A percentile compares a stretch with the other conserved stretches of the same genome.
Conservation (phyloP, 164 flowering plant genomes). For the Cinnamomum micranthum region DNA sequence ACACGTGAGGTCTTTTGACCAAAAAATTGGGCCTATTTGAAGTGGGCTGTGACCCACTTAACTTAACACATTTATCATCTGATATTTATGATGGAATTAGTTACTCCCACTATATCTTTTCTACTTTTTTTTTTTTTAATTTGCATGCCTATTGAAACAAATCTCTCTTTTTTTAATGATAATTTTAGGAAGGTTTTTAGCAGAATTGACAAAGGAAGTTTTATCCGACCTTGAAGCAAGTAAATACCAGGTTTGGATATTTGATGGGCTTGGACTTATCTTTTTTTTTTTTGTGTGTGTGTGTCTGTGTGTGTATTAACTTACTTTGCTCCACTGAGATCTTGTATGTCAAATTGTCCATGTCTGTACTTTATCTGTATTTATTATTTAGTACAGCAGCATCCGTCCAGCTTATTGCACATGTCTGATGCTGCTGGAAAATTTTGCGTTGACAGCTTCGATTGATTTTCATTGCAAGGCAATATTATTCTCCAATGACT, state of each 20-base stretch:
- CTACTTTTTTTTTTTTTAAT: neutral
- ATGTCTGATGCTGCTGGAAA: no score
- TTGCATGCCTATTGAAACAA: neutral
- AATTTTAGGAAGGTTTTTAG: conserved; percentile 82
- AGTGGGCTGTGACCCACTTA: no score
- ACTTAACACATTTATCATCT: no score
- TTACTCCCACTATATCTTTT: neutral
- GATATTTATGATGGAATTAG: neutral
- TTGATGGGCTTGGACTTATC: neutral
- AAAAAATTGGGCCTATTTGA: no score
- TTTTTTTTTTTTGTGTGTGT: neutral
- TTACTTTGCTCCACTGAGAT: neutral
- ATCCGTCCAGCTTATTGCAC: no score
- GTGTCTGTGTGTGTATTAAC: no score
- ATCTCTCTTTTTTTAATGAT: neutral
- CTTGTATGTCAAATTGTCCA: neutral
- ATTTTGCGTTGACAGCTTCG: no score
- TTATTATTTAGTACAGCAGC: no score
- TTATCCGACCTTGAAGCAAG: conserved; percentile 80
- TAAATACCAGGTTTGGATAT: conserved; percentile 73
- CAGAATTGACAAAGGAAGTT: conserved; percentile 88
- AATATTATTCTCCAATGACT: no score
- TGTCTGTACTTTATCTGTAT: no score
- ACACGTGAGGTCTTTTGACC: no score
- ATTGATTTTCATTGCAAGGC: no score